Evolutionary conservation across 2,329 filamentous ascomycete species (phyloP).

Genomic region (Apiospora hydei): DNA sequence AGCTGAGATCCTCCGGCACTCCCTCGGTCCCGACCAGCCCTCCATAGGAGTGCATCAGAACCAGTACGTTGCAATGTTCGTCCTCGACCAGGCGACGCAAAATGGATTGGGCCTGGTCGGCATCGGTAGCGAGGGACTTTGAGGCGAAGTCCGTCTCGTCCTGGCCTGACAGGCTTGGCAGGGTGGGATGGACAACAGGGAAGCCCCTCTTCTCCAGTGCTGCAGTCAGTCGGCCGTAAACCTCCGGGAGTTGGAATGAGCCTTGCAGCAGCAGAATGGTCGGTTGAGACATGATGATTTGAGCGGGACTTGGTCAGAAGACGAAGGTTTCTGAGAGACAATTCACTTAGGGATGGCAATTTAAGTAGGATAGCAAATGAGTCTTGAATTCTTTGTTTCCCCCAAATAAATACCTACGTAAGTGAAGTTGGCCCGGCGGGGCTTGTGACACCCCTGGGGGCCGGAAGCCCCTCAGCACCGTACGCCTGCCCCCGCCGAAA

Average conservation of each 20-base stretch:
- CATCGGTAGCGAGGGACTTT: constrained; percentile 25
- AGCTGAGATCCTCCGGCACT: constrained; percentile 30
- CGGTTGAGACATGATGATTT: constrained; percentile 10
- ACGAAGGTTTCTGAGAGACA: too few relatives aligned
- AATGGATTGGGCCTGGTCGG: not conserved
- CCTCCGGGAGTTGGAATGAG: constrained; percentile 26
- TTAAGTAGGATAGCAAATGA: too few relatives aligned
- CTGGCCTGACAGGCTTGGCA: constrained; percentile 20
- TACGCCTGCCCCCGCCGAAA: too few relatives aligned
- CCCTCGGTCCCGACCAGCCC: constrained; percentile 36
- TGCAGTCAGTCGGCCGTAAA: constrained; percentile 23
- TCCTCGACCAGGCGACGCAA: constrained; percentile 27
- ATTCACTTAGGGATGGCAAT: too few relatives aligned
- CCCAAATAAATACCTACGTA: too few relatives aligned
- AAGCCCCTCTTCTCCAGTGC: constrained; percentile 14
- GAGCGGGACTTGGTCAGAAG: too few relatives aligned
- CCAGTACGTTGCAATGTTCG: constrained; percentile 30
- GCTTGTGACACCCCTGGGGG: too few relatives aligned
- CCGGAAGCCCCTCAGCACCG: too few relatives aligned
- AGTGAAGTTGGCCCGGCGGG: too few relatives aligned
- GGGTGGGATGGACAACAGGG: constrained; percentile 25
- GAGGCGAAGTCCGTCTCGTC: constrained; percentile 23
- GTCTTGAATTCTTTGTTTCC: too few relatives aligned
- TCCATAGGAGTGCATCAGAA: constrained; percentile 38
- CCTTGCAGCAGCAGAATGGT: constrained; percentile 27